These are phyloP conservation scores for Ustilago esculenta DNA, from an alignment of 1,284 basidiomycete genomes.

Conservation along the genomic window DNA sequence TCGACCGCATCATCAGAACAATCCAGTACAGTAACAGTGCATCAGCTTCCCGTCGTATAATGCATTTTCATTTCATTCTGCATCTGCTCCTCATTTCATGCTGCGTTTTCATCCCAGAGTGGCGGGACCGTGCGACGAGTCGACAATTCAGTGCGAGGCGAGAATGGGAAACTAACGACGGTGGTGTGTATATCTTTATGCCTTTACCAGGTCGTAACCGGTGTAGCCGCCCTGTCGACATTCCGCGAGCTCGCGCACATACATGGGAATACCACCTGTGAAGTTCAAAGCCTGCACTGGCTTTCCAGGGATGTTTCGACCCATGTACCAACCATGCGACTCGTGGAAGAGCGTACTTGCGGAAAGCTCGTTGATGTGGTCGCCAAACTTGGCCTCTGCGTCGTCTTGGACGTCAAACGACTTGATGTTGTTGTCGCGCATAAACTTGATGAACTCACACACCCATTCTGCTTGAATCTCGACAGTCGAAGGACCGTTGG, in stretches of 20 bases:
- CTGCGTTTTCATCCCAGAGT: too few species aligned
- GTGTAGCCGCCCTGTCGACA: slow-evolving; percentile 31
- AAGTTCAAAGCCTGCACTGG: slow-evolving; percentile 48
- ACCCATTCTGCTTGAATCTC: slow-evolving; percentile 52
- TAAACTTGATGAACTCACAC: slow-evolving; percentile 41
- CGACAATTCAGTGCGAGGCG: too few species aligned
- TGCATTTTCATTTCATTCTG: too few species aligned
- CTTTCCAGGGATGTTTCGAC: slow-evolving; percentile 47
- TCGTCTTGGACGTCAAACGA: slow-evolving; percentile 41
- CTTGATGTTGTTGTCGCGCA: slow-evolving; percentile 45
- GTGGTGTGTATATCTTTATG: too few species aligned
- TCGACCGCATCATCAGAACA: too few species aligned
- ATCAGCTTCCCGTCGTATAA: too few species aligned
- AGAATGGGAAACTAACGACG: too few species aligned
- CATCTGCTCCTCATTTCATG: too few species aligned
- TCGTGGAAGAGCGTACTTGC: slow-evolving; percentile 52
- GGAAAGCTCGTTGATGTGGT: slow-evolving; percentile 50
- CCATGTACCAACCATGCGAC: slow-evolving; percentile 55
- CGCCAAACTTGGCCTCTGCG: slow-evolving; percentile 43
- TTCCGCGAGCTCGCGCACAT: slow-evolving; percentile 44
- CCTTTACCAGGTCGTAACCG: slow-evolving; percentile 37
- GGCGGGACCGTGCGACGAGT: too few species aligned
- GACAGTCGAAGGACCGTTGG: slow-evolving; percentile 47
- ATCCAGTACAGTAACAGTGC: too few species aligned
- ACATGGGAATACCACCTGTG: slow-evolving; percentile 49